Evolutionary conservation across 176 grass and related monocot genomes (phyloP), one percentile per base, ranked within the genome.

Genomic region (Phoenix dactylifera): DNA sequence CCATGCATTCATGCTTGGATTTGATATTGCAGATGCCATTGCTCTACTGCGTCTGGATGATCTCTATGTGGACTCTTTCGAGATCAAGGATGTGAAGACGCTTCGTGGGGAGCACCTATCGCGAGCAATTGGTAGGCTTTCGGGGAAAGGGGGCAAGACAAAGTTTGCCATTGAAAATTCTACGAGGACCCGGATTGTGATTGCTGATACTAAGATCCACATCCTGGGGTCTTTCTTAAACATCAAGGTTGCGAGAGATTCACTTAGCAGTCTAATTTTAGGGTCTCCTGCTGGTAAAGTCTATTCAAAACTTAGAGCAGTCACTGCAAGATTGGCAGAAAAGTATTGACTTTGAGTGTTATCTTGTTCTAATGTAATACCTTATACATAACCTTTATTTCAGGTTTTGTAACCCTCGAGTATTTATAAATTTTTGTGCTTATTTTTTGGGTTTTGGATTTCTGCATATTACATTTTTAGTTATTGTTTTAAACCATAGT

Each of bases 21-120:
- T 95, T 53, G 90, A 95, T 50, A 77, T 89, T 44, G 68, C 67
- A 0, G 90, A 95, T 59, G 78, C 79, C 0, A 30, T 95, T 51
- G 86, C 90, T 16, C 73, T 89, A 63, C 64, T 89, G 18, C 90
- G 86, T 44, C 74, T 89, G 2, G 90, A 95, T 49, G 90, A 95
- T 61, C 67, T 95, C 1, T 89, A 95, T 54, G 82, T 89, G 54
- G 90, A 95, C 65, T 83, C 90, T 55, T 95, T 95, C 24, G 90
- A 95, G 83, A 89, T 95, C 59, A 95, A 95, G 73, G 90, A 95
- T 6, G 90, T 95, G 67, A 95, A 95, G 72, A 95, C 90, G 16
- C 76, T 95, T 17, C 71, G 85, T 52, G 90, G 90, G 4, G 90
- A 95, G 66, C 90, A 95, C 58, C 83, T 89, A 58, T 95, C 90